Base-by-base conservation (phyloP, 306 rosid genomes). In the Vigna radiata region DNA sequence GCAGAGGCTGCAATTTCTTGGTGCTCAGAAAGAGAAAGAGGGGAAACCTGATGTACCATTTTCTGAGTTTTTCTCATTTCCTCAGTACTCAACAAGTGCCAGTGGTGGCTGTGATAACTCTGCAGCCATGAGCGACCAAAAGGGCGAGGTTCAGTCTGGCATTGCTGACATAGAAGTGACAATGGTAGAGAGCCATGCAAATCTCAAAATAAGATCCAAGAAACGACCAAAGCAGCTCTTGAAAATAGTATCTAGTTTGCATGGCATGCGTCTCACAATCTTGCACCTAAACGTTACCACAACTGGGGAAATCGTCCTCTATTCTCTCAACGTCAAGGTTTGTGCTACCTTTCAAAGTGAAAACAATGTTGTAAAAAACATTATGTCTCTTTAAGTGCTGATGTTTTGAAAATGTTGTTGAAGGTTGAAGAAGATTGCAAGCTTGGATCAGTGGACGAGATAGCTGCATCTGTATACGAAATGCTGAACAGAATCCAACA, bases 111-210 rank as follows among this genome's bases (percentile, higher is more conserved):
- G 76, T 41, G 89, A 84, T 1, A 81, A 1, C 43, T 78, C 87
- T 16, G 66, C 17, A 27, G 73, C 77, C 67, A 67, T 39, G 56
- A 48, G 46, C 14, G 89, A 79, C 10, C 73, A 69, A 39, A 44
- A 52, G 61, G 73, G 75, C 17, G 89, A 82, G 73, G 81, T 64
- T 46, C 73, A 79, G 49, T 31, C 74, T 17, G 74, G 83, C 23
- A 60, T 86, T 55, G 98, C 97, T 50, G 98, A 96, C 47, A 83
- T 96, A 58, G 97, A 96, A 83, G 99, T 92, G 54, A 88, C 93
- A 58, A 87, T 96, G 96, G 98, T 92, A 60, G 99, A 92, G 72
- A 91, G 86, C 85, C 99, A 96, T 84, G 99, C 96, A 75, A 96
- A 83, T 76, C 79, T 96, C 56, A 92, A 91, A 68, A 91, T 96